These are phyloP conservation scores for Phytophthora hybrid DNA, from an alignment of 352 stramenopile species.

Conservation along the genomic window DNA sequence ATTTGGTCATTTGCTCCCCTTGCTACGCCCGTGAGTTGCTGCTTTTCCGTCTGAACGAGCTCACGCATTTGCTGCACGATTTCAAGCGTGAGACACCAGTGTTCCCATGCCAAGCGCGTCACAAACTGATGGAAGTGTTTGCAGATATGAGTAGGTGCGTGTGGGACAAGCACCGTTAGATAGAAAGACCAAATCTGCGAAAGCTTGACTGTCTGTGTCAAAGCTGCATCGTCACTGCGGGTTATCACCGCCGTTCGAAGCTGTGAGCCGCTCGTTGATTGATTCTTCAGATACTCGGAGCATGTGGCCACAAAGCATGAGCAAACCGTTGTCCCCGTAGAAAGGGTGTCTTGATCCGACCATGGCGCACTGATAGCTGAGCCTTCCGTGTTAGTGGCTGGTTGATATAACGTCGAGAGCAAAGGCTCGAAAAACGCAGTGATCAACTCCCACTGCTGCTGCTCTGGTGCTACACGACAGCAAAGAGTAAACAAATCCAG, in stretches of 20 bases:
- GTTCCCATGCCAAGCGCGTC: constrained; percentile 81
- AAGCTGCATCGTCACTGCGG: constrained; percentile 22
- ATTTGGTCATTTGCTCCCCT: constrained; percentile 28
- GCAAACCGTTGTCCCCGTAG: constrained; percentile 78
- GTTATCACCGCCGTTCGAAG: neutral
- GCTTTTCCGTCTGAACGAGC: constrained; percentile 68
- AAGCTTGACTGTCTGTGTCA: constrained; percentile 56
- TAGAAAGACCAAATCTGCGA: constrained; percentile 88
- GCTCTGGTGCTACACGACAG: constrained; percentile 62
- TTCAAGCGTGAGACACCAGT: constrained; percentile 85
- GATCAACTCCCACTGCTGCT: constrained; percentile 76
- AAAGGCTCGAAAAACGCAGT: constrained; percentile 82
- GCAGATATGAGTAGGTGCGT: constrained; percentile 79
- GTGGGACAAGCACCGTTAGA: constrained; percentile 70
- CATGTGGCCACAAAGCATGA: constrained; percentile 85
- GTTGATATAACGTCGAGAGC: constrained; percentile 83
- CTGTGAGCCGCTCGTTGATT: neutral
- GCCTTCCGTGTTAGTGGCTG: constrained; percentile 70
- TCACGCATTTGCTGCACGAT: constrained; percentile 89
- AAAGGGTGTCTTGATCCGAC: constrained; percentile 75
- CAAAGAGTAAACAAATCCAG: constrained; percentile 83
- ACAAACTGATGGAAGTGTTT: constrained; percentile 87
- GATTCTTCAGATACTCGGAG: constrained; percentile 68
- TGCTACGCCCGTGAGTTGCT: constrained; percentile 49
- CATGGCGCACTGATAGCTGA: constrained; percentile 76